These are phyloP conservation scores for Phoenix dactylifera DNA, from an alignment of 176 grass and related monocot species.

Conservation along the genomic window DNA sequence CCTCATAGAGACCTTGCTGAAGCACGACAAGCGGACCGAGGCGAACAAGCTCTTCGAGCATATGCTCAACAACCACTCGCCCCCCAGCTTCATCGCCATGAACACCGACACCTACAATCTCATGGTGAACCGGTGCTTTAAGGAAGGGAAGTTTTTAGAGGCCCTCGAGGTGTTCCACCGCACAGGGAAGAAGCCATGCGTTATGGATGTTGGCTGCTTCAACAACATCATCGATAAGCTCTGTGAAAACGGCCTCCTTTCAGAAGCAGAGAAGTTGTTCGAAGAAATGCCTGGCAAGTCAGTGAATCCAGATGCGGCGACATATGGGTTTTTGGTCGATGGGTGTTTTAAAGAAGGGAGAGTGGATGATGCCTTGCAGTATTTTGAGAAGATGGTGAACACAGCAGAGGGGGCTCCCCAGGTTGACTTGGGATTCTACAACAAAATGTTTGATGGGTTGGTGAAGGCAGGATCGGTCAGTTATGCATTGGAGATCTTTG, in stretches of 20 bases:
- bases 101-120: constrained; percentile 50
- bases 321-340: constrained; percentile 37
- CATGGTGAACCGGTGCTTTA: constrained; percentile 59
- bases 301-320: constrained; percentile 37
- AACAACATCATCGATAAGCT: constrained; percentile 61
- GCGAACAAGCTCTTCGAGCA: constrained; percentile 34
- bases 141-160: constrained; percentile 44
- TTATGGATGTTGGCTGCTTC: constrained; percentile 55
- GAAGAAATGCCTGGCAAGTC: constrained; percentile 47
- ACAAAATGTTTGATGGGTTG: constrained; percentile 8
- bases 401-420: neutral
- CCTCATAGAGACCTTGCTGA: constrained; percentile 36
- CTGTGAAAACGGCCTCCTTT: constrained; percentile 36
- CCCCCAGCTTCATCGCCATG: constrained; percentile 37
- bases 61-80: constrained; percentile 52
- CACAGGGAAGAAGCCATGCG: constrained; percentile 30
- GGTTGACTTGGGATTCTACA: neutral
- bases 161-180: constrained; percentile 43
- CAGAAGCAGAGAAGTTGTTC: constrained; percentile 47
- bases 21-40: constrained; percentile 38
- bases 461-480: neutral
- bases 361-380: constrained; percentile 30
- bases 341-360: constrained; percentile 42
- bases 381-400: constrained; percentile 24
- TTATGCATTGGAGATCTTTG: constrained; percentile 6